Percentiles rank a stretch among this genome's conserved stretches.
These are phyloP conservation scores for Monilinia laxa DNA, from an alignment of 2,329 filamentous ascomycete species.

Conservation along the genomic window DNA sequence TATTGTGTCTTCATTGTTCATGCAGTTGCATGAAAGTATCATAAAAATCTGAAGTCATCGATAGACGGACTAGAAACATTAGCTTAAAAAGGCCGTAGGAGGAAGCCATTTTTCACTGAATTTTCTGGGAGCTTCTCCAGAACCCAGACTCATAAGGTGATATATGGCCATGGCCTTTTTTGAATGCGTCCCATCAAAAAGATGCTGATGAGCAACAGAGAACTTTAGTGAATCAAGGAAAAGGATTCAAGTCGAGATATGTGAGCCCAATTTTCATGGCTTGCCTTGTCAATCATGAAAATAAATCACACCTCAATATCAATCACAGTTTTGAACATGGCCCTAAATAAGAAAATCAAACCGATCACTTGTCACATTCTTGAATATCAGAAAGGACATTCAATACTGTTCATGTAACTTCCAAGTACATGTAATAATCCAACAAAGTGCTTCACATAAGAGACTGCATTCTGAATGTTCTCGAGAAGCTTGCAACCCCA, in stretches of 20 bases:
- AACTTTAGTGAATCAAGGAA: neutral
- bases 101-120: no score
- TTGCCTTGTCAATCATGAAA: neutral
- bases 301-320: neutral
- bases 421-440: neutral
- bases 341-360: neutral
- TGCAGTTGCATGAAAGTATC: no score
- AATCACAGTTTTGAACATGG: neutral
- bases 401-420: neutral
- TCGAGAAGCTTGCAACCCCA: neutral
- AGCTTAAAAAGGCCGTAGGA: no score
- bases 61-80: no score
- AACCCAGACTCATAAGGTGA: no score
- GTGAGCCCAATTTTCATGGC: no score
- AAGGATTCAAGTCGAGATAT: neutral
- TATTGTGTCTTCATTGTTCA: no score
- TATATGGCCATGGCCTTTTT: no score
- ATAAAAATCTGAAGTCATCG: no score
- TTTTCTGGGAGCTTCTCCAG: no score
- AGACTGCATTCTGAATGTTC: neutral
- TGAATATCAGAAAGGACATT: neutral
- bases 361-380: neutral
- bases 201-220: neutral
- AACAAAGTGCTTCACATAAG: neutral
- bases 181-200: neutral